These are phyloP conservation scores for Fusarium devonianum DNA, from an alignment of 2,329 filamentous ascomycete species.

Conservation along the genomic window DNA sequence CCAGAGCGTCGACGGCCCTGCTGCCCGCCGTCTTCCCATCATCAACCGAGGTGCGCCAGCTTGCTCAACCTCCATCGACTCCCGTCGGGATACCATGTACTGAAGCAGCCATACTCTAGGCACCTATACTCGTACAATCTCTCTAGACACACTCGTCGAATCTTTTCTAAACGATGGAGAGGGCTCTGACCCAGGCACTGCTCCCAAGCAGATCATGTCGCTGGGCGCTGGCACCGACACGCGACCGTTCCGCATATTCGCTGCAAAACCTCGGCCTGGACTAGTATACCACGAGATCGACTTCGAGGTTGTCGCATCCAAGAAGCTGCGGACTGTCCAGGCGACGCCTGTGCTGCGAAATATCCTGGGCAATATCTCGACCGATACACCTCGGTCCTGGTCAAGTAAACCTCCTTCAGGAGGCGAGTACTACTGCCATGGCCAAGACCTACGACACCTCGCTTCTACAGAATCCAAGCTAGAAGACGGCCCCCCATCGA, in stretches of 20 bases:
- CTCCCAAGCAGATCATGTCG: conserved; percentile 80
- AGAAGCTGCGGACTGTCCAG: conserved; percentile 66
- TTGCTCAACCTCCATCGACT: neutral
- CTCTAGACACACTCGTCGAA: conserved; percentile 79
- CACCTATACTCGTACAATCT: conserved; percentile 89
- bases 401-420: conserved; percentile 49
- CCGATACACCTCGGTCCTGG: conserved; percentile 52
- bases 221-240: conserved; percentile 95
- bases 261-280: conserved; percentile 47
- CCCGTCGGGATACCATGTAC: too few relatives aligned
- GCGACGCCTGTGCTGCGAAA: conserved; percentile 52
- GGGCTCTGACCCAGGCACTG: conserved; percentile 29
- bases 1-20: conserved; percentile 52
- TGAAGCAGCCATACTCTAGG: conserved; percentile 58
- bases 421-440: conserved; percentile 64
- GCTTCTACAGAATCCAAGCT: neutral
- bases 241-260: conserved; percentile 77
- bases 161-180: conserved; percentile 66
- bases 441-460: conserved; percentile 69
- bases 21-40: conserved; percentile 78
- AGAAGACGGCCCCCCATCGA: conserved; percentile 1
- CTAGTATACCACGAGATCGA: conserved; percentile 92
- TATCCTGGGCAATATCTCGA: conserved; percentile 48
- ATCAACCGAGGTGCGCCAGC: conserved; percentile 82
- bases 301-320: conserved; percentile 75